Percentiles rank a stretch among this genome's conserved stretches.
Conservation (phyloP, 306 rosid species). For the Hippophae gyantsensis region DNA sequence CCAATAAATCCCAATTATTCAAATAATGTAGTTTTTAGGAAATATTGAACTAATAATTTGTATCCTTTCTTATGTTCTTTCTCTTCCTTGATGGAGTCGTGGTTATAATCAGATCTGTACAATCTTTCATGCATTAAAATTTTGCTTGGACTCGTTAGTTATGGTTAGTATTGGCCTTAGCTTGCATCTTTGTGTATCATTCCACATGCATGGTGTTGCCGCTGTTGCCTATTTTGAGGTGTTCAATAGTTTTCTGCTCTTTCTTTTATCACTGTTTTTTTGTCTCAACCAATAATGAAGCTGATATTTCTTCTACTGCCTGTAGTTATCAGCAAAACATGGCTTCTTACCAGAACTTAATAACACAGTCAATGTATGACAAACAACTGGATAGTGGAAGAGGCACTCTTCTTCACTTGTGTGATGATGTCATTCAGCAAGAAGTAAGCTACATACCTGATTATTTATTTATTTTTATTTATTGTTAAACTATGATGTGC, state of each 20-base stretch:
- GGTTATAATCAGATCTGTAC: neutral
- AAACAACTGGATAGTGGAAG: slow-evolving; percentile 93
- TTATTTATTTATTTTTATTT: neutral
- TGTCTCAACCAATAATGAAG: slow-evolving; percentile 2
- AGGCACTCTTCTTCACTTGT: slow-evolving; percentile 98
- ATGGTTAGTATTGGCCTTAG: neutral
- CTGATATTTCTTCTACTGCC: slow-evolving; percentile 15
- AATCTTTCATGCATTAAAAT: neutral
- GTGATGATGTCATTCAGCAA: slow-evolving; percentile 97
- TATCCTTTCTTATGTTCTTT: neutral
- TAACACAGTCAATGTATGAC: slow-evolving; percentile 92
- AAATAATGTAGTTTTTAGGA: neutral
- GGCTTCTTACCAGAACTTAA: slow-evolving; percentile 84
- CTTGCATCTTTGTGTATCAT: slow-evolving; percentile 4
- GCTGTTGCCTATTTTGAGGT: neutral
- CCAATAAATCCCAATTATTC: neutral
- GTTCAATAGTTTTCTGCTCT: neutral
- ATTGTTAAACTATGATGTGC: neutral
- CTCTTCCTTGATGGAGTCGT: neutral
- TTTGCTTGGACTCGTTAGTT: slow-evolving; percentile 4
- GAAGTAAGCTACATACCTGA: slow-evolving; percentile 52
- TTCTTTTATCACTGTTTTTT: neutral
- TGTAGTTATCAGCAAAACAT: slow-evolving; percentile 79
- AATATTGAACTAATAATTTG: neutral
- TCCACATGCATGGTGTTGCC: neutral